These are phyloP conservation scores for Herpetomonas samuelpessoai DNA, from an alignment of 208 protist genomes.

Conservation along the genomic window DNA sequence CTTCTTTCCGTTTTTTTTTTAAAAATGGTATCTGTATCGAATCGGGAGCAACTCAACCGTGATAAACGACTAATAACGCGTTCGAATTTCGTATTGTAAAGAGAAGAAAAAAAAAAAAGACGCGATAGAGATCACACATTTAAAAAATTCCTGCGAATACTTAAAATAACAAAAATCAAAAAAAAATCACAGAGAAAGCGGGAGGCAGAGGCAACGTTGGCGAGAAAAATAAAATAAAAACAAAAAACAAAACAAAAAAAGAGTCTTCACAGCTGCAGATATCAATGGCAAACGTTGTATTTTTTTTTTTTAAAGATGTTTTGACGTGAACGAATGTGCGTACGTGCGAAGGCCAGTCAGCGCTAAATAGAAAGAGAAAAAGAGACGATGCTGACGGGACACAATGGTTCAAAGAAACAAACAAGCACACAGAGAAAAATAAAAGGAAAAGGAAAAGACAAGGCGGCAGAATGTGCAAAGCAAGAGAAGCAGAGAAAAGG, in stretches of 20 bases:
- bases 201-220: background rate
- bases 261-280: background rate
- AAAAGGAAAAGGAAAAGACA: constrained; percentile 2
- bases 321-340: too few species aligned
- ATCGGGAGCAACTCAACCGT: too few species aligned
- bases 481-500: background rate
- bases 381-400: too few species aligned
- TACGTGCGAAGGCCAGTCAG: too few species aligned
- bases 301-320: background rate
- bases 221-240: background rate
- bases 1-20: too few species aligned
- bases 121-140: background rate
- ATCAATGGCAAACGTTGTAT: background rate
- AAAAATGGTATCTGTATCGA: too few species aligned
- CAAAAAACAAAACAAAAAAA: constrained; percentile 7
- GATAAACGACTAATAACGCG: too few species aligned
- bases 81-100: too few species aligned
- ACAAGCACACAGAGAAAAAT: constrained; percentile 1
- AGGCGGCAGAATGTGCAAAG: constrained; percentile 2
- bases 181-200: background rate
- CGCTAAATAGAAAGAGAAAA: too few species aligned
- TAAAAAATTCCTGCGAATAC: background rate
- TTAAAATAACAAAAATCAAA: background rate
- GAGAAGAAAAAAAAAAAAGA: background rate
- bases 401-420: background rate